These are phyloP conservation scores for Rhododendron williamsianum DNA, from an alignment of 148 eudicot genomes.

Conservation along the genomic window DNA sequence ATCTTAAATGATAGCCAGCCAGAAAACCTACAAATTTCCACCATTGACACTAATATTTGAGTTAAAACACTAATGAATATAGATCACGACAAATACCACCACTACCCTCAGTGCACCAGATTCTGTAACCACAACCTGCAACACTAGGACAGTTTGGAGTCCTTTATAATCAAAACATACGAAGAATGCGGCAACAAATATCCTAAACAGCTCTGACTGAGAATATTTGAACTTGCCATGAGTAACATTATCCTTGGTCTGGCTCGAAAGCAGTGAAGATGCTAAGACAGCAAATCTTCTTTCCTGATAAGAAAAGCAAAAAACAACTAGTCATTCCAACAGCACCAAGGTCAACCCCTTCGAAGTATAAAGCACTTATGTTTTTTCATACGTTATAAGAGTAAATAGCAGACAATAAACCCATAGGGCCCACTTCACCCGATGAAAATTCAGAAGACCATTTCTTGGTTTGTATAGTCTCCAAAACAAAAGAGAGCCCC, in stretches of 20 bases:
- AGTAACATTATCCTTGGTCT: constrained; percentile 90
- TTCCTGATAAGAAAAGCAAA: constrained; percentile 46
- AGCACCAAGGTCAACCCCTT: neutral
- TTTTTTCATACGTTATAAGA: too few species aligned
- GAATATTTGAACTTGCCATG: constrained; percentile 59
- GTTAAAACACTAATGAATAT: neutral
- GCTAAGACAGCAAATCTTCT: constrained; percentile 80
- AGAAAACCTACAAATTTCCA: neutral
- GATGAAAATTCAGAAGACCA: too few species aligned
- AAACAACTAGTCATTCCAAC: constrained; percentile 1
- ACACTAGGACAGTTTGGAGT: neutral
- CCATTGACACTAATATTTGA: neutral
- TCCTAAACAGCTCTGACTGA: neutral
- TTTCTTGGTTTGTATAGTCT: too few species aligned
- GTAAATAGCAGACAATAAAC: neutral
- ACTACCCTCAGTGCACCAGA: neutral
- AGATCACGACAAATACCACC: neutral
- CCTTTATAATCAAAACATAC: neutral
- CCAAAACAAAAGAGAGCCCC: neutral
- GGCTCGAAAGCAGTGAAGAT: constrained; percentile 89
- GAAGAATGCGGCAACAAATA: neutral
- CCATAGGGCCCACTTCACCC: too few species aligned
- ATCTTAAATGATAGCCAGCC: neutral
- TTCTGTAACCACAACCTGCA: neutral
- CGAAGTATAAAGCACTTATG: too few species aligned